Evolutionary conservation across 2,329 filamentous ascomycete genomes (phyloP).

Genomic region (Aspergillus pseudonomiae): DNA sequence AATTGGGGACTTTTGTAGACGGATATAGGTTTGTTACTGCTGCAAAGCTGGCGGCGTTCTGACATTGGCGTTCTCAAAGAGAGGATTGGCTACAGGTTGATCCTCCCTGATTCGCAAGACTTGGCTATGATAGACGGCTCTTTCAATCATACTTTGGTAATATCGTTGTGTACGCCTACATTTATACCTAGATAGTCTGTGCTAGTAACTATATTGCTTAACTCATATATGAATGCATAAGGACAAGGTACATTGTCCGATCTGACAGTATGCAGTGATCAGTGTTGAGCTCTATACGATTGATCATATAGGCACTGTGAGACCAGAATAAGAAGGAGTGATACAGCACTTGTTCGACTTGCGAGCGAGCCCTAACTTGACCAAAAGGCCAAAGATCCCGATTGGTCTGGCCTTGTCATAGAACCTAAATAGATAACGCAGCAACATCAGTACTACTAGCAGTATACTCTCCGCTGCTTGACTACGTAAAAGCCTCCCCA

Average conservation of each 20-base stretch:
- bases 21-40: neutral
- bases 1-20: neutral
- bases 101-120: neutral
- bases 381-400: no score
- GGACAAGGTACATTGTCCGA: neutral
- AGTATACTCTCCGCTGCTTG: no score
- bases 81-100: neutral
- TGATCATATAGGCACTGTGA: no score
- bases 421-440: no score
- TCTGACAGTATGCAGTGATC: no score
- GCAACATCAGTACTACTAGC: no score
- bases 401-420: no score
- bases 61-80: neutral
- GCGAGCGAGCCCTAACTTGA: no score
- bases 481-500: no score
- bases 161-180: neutral
- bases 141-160: neutral
- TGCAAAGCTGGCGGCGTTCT: neutral
- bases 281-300: no score
- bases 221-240: neutral
- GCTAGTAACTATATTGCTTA: neutral
- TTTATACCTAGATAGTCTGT: neutral
- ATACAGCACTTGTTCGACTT: no score
- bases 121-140: neutral
- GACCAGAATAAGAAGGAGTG: no score